A percentile compares a stretch with the other conserved stretches of the same genome.
Evolutionary conservation across 129 eudicot genomes (phyloP).

Genomic region (Helianthus annuus): DNA sequence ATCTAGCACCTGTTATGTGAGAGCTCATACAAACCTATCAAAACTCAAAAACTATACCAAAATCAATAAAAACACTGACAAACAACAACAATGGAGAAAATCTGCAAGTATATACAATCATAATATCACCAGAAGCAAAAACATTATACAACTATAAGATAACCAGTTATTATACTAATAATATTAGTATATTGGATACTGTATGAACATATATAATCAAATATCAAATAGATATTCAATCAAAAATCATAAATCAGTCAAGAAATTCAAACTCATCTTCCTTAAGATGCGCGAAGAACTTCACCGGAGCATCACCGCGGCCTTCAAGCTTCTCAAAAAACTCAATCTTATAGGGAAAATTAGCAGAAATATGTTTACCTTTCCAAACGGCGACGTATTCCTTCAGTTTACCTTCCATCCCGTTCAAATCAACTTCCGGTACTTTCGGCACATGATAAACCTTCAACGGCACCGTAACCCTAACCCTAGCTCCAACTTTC

Average conservation of each 20-base stretch:
- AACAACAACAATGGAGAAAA: not conserved
- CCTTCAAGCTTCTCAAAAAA: slow-evolving; percentile 55
- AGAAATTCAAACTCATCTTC: slow-evolving; percentile 87
- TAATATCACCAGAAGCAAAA: slow-evolving; percentile 12
- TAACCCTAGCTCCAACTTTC: slow-evolving; percentile 69
- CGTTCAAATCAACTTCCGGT: slow-evolving; percentile 64
- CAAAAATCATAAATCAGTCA: slow-evolving; percentile 39
- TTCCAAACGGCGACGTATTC: slow-evolving; percentile 66
- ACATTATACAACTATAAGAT: slow-evolving; percentile 20
- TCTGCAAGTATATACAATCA: slow-evolving; percentile 18
- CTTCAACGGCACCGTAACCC: slow-evolving; percentile 70
- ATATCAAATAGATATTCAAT: slow-evolving; percentile 6
- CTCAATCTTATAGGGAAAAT: slow-evolving; percentile 70
- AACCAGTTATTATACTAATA: slow-evolving; percentile 17
- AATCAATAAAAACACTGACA: not conserved
- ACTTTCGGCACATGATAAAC: slow-evolving; percentile 73
- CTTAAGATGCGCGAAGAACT: slow-evolving; percentile 66
- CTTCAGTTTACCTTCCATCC: slow-evolving; percentile 61
- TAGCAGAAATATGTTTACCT: slow-evolving; percentile 79
- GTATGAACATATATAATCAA: slow-evolving; percentile 17
- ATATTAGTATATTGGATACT: not conserved
- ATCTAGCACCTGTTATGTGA: slow-evolving; percentile 8
- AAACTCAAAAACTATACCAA: too few relatives aligned
- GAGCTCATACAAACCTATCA: slow-evolving; percentile 14
- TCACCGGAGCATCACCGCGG: slow-evolving; percentile 55